Conservation (phyloP, 1,284 basidiomycete species). For the Inonotus hispidus region DNA sequence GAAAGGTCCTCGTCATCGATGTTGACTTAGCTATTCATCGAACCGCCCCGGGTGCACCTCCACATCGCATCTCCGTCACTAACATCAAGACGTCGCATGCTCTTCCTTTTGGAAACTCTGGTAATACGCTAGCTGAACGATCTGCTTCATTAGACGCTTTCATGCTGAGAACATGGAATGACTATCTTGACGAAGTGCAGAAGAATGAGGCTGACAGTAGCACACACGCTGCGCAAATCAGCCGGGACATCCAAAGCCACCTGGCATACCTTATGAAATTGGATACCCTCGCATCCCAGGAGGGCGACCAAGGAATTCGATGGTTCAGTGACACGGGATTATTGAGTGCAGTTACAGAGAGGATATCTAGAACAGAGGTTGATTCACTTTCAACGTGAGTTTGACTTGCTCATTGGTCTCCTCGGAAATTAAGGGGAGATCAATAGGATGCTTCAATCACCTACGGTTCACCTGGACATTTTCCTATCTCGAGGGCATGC, state of each 20-base stretch:
- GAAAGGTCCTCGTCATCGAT: conserved; percentile 73
- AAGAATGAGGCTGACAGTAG: conserved; percentile 47
- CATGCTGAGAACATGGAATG: conserved; percentile 46
- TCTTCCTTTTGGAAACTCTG: conserved; percentile 39
- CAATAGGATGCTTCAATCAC: not conserved
- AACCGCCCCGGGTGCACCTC: conserved; percentile 30
- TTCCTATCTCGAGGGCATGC: conserved; percentile 58
- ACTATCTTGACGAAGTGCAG: conserved; percentile 57
- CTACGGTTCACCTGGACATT: conserved; percentile 54
- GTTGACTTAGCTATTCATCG: conserved; percentile 52
- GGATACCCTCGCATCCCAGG: conserved; percentile 53
- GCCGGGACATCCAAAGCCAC: conserved; percentile 44
- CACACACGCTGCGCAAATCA: conserved; percentile 43
- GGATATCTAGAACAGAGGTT: conserved; percentile 50
- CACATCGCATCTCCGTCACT: conserved; percentile 35
- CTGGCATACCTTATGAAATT: conserved; percentile 67
- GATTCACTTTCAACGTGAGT: conserved; percentile 47
- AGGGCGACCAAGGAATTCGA: conserved; percentile 57
- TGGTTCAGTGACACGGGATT: conserved; percentile 68
- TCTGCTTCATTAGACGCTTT: conserved; percentile 60
- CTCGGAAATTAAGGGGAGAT: not conserved
- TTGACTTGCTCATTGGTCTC: not conserved
- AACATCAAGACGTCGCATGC: conserved; percentile 71
- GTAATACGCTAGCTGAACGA: conserved; percentile 34
- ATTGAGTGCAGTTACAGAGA: conserved; percentile 43